Evolutionary conservation across 1,284 basidiomycete species (phyloP), one percentile per base, ranked within the genome.

Genomic region (Blastosporella zonata): DNA sequence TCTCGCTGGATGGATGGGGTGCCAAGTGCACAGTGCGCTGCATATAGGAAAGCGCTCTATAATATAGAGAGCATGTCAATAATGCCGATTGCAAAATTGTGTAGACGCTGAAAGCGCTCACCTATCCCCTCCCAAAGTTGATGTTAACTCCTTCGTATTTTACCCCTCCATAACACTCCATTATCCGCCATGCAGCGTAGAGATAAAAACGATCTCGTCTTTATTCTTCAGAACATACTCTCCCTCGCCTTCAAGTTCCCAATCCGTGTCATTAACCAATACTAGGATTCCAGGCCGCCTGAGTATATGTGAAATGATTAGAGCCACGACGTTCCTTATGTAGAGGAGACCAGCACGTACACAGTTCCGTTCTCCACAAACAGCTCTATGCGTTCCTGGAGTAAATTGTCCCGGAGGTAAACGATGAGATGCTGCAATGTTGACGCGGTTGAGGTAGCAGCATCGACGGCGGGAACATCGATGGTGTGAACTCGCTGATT

Each of bases 271-370:
- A 65, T 98, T 99, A 55, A 99, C 84, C 23, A 99, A 74, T 0
- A 98, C 95, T 3, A 99, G 76, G 36, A 99, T 97, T 0, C 96
- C 96, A 0, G 96, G 96, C 10, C 96, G 93, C 13, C 94, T 97
- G 64, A 10, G 10, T 17, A 12, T 17, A 27, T 12, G 12, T 8
- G 15, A 7, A 28, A 2, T 12, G 22, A 43, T 29, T n/a, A 41
- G 31, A 12, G 18, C 34, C 20, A 45, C 13, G 37, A 42, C 43
- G 5, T 48, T 27, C 25, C 25, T 27, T 27, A n/a, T n/a, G 21
- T 36, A 17, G 13, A 23, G 22, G 38, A 38, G 31, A 37, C 27
- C 36, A 25, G 25, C 42, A 44, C 49, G 25, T 66, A 97, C 95
- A 97, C 90, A 31, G 86, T 91, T 23, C 81, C 83, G 5, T 85